phyloP scores from a whole-genome alignment of 768 basidiomycete genomes.

The Suillus spraguei region DNA sequence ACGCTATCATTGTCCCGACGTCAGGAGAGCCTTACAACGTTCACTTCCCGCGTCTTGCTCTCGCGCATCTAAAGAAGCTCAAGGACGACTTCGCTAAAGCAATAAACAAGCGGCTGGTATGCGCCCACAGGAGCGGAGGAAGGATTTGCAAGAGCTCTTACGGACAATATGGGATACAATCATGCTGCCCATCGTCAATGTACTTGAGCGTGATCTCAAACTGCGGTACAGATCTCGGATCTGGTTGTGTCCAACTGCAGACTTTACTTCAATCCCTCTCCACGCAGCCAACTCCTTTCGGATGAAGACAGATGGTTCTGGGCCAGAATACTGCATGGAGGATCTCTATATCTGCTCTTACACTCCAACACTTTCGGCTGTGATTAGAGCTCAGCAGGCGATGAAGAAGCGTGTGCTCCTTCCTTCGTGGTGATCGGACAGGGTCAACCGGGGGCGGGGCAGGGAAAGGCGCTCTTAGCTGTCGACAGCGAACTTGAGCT shows the following conservation, averaged over 20 bases:
- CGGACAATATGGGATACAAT: neutral
- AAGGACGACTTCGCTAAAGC: neutral
- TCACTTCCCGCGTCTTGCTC: neutral
- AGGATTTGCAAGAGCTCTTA: neutral
- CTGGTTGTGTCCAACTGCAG: slow-evolving; percentile 23
- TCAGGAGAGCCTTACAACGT: neutral
- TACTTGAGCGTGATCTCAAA: neutral
- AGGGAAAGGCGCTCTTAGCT: neutral
- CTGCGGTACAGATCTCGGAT: too few relatives aligned
- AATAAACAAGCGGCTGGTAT: neutral
- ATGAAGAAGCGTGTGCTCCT: neutral
- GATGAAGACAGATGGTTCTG: neutral
- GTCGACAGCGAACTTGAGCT: neutral
- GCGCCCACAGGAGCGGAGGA: neutral
- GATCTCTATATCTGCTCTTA: neutral
- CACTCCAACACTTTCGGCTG: neutral
- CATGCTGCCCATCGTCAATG: neutral
- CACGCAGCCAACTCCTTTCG: neutral
- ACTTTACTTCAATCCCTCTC: neutral
- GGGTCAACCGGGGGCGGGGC: neutral
- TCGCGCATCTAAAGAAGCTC: neutral
- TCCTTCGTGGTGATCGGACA: neutral
- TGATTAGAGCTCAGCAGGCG: neutral
- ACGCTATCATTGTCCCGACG: neutral
- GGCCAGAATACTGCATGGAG: neutral